Evolutionary conservation across 2,329 filamentous ascomycete genomes (phyloP), one percentile per base, ranked within the genome.

Genomic region (Tolypocladium tundrense): DNA sequence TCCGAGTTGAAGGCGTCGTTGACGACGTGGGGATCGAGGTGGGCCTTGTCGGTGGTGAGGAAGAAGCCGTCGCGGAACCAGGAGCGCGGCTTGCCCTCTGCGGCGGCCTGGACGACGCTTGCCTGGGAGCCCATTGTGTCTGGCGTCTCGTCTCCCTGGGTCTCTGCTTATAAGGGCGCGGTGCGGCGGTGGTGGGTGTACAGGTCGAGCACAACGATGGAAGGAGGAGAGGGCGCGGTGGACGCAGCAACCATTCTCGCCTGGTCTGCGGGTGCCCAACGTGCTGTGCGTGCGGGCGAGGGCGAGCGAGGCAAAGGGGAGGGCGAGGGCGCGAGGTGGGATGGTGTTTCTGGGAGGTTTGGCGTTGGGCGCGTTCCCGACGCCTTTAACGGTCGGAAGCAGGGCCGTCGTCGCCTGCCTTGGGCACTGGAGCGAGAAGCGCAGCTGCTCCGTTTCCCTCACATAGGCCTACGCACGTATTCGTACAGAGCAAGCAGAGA

Each of bases 41-140:
- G 78, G 11, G 71, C 66, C 37, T 77, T 78, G 65, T 87, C 79
- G 42, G 83, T 87, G 35, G 84, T 87, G 69, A 87, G 73, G 63
- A 85, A 71, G 68, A 83, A 87, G 58, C 77, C 75, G 61, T 79
- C 76, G 50, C 75, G 74, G 62, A 76, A 77, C 81, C 81, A 83
- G 60, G 73, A 76, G 59, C 67, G 68, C 33, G 70, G 67, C 50
- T 61, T 59, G 59, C 68, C 71, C 57, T 73, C 71, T n/a, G 67
- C 62, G 10, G 57, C 35, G 53, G 35, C 62, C 58, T 65, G 60
- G n/a, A 67, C 45, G 51, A 58, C 54, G 57, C 52, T 39, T 55
- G 50, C 43, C 48, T 60, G 61, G 45, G 64, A 63, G 39, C 64
- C 60, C 64, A 64, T 64, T 16, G 27, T 14, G 13, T 31, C 27